These are phyloP conservation scores for Coemansia sp. DNA, from an alignment of 192 early-diverging fungal species.

Conservation along the genomic window DNA sequence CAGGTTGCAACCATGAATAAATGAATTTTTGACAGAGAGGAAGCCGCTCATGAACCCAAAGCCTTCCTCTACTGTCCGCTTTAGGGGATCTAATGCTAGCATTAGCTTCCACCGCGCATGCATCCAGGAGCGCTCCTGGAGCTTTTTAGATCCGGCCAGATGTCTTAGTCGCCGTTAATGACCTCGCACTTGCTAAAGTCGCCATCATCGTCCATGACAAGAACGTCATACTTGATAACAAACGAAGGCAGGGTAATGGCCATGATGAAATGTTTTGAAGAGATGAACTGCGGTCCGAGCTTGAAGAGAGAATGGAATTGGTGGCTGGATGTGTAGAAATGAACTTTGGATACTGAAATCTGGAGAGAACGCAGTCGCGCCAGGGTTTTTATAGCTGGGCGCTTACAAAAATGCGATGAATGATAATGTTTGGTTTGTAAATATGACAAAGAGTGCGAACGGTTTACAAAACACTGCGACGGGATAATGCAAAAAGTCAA, in stretches of 20 bases:
- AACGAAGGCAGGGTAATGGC: neutral
- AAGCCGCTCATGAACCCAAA: neutral
- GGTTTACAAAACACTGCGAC: neutral
- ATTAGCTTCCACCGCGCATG: neutral
- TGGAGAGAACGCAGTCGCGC: neutral
- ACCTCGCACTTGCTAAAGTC: conserved; percentile 4
- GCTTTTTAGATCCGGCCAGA: neutral
- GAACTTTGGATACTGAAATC: conserved; percentile 1
- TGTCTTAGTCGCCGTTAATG: conserved; percentile 4
- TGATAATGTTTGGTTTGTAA: neutral
- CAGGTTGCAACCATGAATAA: neutral
- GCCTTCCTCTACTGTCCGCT: neutral
- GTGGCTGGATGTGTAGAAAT: conserved; percentile 1
- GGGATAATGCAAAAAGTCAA: conserved; percentile 1
- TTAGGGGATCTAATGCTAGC: conserved; percentile 1
- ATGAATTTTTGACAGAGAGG: conserved; percentile 1
- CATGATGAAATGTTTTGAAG: neutral
- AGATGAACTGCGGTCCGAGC: too few species aligned
- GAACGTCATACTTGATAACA: conserved; percentile 3
- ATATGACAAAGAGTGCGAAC: neutral
- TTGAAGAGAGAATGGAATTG: neutral
- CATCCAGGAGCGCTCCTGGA: neutral
- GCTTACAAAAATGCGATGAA: neutral
- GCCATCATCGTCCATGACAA: conserved; percentile 10
- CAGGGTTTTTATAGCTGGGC: neutral